A percentile compares a stretch with the other conserved stretches of the same genome.
phyloP scores from a whole-genome alignment of 2,329 filamentous ascomycete species.

The Fusarium keratoplasticum region DNA sequence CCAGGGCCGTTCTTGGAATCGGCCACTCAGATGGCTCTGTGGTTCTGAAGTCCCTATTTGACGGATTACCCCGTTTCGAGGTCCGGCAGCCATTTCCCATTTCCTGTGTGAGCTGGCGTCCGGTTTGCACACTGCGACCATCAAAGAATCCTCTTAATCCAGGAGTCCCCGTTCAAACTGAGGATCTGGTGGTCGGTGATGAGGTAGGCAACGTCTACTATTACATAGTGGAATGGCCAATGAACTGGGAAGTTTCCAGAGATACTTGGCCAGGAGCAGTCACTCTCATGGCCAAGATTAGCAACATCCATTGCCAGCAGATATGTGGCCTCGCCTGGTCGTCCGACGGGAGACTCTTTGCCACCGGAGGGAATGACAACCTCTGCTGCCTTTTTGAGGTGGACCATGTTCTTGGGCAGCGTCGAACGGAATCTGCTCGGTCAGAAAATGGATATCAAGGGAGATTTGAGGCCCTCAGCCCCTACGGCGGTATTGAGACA shows the following conservation, averaged over 20 bases:
- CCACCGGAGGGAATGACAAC: constrained; percentile 94
- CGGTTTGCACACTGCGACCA: constrained; percentile 65
- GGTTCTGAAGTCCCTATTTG: constrained; percentile 81
- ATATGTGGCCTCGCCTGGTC: constrained; percentile 96
- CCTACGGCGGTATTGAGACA: constrained; percentile 26
- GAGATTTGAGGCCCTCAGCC: constrained; percentile 7
- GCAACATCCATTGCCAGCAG: constrained; percentile 81
- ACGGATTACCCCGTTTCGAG: constrained; percentile 78
- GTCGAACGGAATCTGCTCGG: neutral
- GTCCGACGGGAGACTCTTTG: constrained; percentile 78
- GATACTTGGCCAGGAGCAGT: constrained; percentile 83
- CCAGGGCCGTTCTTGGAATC: constrained; percentile 84
- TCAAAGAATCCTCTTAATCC: constrained; percentile 62
- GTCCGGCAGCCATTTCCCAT: constrained; percentile 78
- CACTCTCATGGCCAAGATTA: constrained; percentile 80
- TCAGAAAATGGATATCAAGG: constrained; percentile 6
- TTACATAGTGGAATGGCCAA: constrained; percentile 89
- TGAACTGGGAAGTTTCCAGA: constrained; percentile 69
- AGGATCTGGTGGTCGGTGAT: constrained; percentile 89
- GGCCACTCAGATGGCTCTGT: constrained; percentile 83
- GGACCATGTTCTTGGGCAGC: constrained; percentile 62
- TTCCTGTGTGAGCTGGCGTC: constrained; percentile 85
- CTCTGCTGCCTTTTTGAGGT: constrained; percentile 84
- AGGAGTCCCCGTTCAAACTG: constrained; percentile 69
- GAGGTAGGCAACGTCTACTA: constrained; percentile 86